Conservation (phyloP, 2,329 filamentous ascomycete genomes). For the Aureobasidium leucospermi region DNA sequence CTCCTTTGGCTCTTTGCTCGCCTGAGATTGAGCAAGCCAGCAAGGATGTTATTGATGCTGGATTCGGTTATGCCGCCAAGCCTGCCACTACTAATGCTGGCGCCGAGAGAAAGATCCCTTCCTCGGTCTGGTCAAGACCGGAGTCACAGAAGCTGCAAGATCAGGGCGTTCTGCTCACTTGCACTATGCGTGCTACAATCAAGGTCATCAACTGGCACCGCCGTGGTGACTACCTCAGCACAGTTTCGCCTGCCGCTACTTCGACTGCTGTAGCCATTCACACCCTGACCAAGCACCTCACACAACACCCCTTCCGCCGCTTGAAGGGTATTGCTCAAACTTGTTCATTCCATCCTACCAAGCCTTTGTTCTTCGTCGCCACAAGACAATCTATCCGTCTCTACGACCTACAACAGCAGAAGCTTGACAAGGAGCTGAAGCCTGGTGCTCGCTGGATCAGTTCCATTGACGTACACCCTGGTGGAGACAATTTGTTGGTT, state of each 20-base stretch:
- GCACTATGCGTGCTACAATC: slow-evolving; percentile 59
- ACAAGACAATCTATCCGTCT: slow-evolving; percentile 88
- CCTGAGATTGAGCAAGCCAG: slow-evolving; percentile 58
- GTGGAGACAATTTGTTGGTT: slow-evolving; percentile 88
- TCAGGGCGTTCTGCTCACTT: slow-evolving; percentile 70
- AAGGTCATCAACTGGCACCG: slow-evolving; percentile 93
- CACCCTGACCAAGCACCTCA: slow-evolving; percentile 88
- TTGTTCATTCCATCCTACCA: slow-evolving; percentile 88
- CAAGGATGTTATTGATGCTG: slow-evolving; percentile 70
- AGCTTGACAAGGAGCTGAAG: slow-evolving; percentile 86
- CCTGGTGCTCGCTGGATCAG: slow-evolving; percentile 94
- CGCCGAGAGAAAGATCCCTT: slow-evolving; percentile 60
- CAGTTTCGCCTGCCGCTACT: slow-evolving; percentile 74
- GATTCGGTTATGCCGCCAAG: slow-evolving; percentile 85
- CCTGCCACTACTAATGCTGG: slow-evolving; percentile 43
- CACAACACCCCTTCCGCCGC: slow-evolving; percentile 85
- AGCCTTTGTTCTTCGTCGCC: slow-evolving; percentile 90
- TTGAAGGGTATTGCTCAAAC: slow-evolving; percentile 72
- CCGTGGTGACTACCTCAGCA: slow-evolving; percentile 87
- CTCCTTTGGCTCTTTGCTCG: slow-evolving; percentile 46
- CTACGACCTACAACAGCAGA: slow-evolving; percentile 87
- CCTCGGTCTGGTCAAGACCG: slow-evolving; percentile 78
- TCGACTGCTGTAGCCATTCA: slow-evolving; percentile 79
- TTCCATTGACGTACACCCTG: slow-evolving; percentile 85
- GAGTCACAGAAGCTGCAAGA: slow-evolving; percentile 60